phyloP scores from a whole-genome alignment of 1,139 yeast genomes.

The Suhomyces bokatorum region DNA sequence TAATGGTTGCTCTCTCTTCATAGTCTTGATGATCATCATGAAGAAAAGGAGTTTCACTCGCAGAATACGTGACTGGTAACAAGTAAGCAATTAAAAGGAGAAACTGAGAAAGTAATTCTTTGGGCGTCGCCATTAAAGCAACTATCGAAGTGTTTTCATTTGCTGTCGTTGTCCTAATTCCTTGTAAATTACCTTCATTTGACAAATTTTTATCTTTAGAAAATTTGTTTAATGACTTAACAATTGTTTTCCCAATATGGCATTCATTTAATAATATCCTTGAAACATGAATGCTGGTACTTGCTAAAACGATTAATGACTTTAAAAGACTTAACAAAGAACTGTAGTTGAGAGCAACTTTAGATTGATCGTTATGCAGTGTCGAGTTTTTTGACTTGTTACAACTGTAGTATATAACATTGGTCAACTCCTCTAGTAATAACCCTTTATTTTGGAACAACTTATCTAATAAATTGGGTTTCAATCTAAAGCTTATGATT shows the following conservation, averaged over 20 bases:
- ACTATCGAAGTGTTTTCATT: conserved; percentile 47
- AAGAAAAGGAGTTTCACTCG: conserved; percentile 35
- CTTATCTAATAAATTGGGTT: conserved; percentile 47
- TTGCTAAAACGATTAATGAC: conserved; percentile 41
- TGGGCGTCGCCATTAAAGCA: conserved; percentile 73
- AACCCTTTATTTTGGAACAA: conserved; percentile 36
- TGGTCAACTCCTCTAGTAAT: conserved; percentile 29
- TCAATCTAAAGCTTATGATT: conserved; percentile 51
- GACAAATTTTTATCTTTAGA: conserved; percentile 17
- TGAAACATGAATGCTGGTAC: conserved; percentile 44
- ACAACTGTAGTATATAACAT: conserved; percentile 31
- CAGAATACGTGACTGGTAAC: conserved; percentile 47
- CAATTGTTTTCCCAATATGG: conserved; percentile 43
- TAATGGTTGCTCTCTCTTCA: conserved; percentile 27
- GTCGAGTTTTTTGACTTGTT: conserved; percentile 26
- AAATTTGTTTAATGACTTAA: conserved; percentile 45
- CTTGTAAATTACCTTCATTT: conserved; percentile 7
- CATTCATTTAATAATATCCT: conserved; percentile 39
- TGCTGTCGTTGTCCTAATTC: conserved; percentile 14
- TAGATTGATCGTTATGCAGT: conserved; percentile 14
- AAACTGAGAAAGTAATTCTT: conserved; percentile 58
- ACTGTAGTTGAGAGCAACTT: conserved; percentile 28
- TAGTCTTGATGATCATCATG: conserved; percentile 26
- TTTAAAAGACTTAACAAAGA: conserved; percentile 43
- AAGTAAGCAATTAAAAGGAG: conserved; percentile 58